Evolutionary conservation across 2,329 filamentous ascomycete species (phyloP), one percentile per base, ranked within the genome.

Genomic region (Arachnomyces sp.): DNA sequence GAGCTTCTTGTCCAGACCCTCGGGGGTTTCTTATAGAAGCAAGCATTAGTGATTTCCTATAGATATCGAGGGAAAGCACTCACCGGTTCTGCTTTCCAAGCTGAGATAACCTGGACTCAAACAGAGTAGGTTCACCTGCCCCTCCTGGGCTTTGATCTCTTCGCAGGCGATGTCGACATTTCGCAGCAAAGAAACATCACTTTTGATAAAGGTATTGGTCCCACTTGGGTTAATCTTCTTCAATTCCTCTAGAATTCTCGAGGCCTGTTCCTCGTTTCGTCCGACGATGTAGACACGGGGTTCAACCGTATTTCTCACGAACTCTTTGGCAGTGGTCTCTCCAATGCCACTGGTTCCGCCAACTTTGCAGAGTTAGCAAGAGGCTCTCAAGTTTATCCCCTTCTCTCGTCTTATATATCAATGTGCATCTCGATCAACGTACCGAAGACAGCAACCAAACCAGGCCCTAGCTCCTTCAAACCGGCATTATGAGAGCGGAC

Each of bases 301-400:
- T 1, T 49, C 52, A 2, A 47, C 42, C 2, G 67, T 54, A 13
- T 65, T 49, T 31, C 64, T 60, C 8, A 64, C 62, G 31, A 76
- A 70, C 15, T 64, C 54, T 38, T 66, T 69, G 12, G 76, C 54
- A 0, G 71, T 66, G 9, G 63, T 54, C 43, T 71, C 61, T 6
- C 73, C 73, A 32, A 78, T 74, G n/a, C 74, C 74, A 29, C 65
- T 66, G 3, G 73, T 78, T 18, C 67, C 74, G 28, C 74, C 72
- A 3, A 73, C 40, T 43, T 11, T 32, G 20, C 20, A 25, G 20
- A 25, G 9, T 25, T 17, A 33, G 31, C 31, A 12, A 14, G 13
- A 17, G 4, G 12, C n/a, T n/a, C n/a, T n/a, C n/a, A n/a, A n/a
- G n/a, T n/a, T n/a, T n/a, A n/a, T n/a, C n/a, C n/a, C n/a, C n/a